These are phyloP conservation scores for Rhizopogon salebrosus DNA, from an alignment of 768 basidiomycete genomes.

Conservation along the genomic window DNA sequence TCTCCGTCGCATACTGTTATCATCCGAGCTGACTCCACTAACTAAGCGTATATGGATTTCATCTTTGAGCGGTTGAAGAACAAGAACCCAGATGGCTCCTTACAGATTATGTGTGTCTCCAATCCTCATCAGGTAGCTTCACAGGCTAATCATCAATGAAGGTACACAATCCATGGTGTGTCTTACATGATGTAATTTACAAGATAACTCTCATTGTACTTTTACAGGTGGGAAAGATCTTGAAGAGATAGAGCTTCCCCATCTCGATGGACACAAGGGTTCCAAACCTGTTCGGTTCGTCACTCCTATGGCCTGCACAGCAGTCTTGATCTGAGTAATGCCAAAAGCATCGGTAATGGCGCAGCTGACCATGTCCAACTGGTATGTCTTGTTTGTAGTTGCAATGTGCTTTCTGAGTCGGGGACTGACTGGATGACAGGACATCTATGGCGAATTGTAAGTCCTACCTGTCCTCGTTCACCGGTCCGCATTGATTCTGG, in stretches of 20 bases:
- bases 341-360: slow-evolving; percentile 80
- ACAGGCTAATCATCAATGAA: slow-evolving; percentile 7
- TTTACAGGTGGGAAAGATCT: slow-evolving; percentile 65
- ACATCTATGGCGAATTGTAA: slow-evolving; percentile 94
- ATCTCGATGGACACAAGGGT: slow-evolving; percentile 86
- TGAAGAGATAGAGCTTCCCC: slow-evolving; percentile 76
- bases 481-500: background rate
- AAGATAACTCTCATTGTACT: background rate
- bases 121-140: background rate
- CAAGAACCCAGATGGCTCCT: slow-evolving; percentile 83
- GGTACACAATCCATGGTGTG: slow-evolving; percentile 86
- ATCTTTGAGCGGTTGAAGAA: slow-evolving; percentile 79
- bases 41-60: slow-evolving; percentile 81
- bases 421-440: slow-evolving; percentile 39
- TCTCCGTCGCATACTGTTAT: background rate
- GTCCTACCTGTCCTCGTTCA: background rate
- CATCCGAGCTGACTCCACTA: background rate
- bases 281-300: slow-evolving; percentile 70
- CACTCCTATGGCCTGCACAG: background rate
- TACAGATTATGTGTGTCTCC: slow-evolving; percentile 77
- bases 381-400: slow-evolving; percentile 32
- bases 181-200: background rate
- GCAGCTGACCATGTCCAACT: slow-evolving; percentile 92
- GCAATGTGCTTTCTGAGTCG: background rate
- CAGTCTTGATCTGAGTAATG: slow-evolving; percentile 1